phyloP scores from a whole-genome alignment of 805 yeast species.

The Yarrowia yakushimensis region DNA sequence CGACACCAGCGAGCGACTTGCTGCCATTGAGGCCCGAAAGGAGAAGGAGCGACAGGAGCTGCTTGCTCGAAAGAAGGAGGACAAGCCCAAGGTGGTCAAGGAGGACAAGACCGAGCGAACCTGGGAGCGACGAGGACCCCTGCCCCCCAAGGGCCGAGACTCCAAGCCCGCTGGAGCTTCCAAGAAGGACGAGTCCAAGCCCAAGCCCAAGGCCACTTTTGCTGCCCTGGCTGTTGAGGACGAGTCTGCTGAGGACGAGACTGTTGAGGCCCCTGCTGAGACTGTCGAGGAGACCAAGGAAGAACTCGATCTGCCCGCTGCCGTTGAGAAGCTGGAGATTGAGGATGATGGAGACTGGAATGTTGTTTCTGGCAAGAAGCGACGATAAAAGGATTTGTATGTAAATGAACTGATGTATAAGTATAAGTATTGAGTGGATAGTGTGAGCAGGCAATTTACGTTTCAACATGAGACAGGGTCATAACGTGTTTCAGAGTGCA shows the following conservation, averaged over 20 bases:
- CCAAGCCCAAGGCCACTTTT: slow-evolving; percentile 8
- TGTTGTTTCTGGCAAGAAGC: slow-evolving; percentile 30
- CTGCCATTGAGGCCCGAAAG: slow-evolving; percentile 53
- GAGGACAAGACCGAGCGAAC: slow-evolving; percentile 24
- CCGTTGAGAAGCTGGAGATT: slow-evolving; percentile 20
- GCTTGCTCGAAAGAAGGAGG: slow-evolving; percentile 21
- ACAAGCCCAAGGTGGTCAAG: slow-evolving; percentile 25
- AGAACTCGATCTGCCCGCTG: slow-evolving; percentile 25
- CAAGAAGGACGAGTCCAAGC: slow-evolving; percentile 21
- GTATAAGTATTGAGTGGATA: neutral
- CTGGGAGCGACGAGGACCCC: slow-evolving; percentile 26
- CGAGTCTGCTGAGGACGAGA: slow-evolving; percentile 25
- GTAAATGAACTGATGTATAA: slow-evolving; percentile 8
- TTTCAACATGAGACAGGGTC: no score
- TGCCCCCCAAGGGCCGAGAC: slow-evolving; percentile 21
- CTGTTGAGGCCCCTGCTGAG: slow-evolving; percentile 11
- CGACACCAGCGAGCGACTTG: slow-evolving; percentile 62
- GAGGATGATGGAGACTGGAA: slow-evolving; percentile 32
- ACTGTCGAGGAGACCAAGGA: slow-evolving; percentile 28
- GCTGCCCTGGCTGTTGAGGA: slow-evolving; percentile 23
- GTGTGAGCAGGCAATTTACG: no score
- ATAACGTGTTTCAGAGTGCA: no score
- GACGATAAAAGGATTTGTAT: slow-evolving; percentile 24
- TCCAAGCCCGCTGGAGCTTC: slow-evolving; percentile 1
- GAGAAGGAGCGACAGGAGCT: slow-evolving; percentile 28